Conservation (phyloP, 163 green algal species). For the Coccomyxa subellipsoidea region DNA sequence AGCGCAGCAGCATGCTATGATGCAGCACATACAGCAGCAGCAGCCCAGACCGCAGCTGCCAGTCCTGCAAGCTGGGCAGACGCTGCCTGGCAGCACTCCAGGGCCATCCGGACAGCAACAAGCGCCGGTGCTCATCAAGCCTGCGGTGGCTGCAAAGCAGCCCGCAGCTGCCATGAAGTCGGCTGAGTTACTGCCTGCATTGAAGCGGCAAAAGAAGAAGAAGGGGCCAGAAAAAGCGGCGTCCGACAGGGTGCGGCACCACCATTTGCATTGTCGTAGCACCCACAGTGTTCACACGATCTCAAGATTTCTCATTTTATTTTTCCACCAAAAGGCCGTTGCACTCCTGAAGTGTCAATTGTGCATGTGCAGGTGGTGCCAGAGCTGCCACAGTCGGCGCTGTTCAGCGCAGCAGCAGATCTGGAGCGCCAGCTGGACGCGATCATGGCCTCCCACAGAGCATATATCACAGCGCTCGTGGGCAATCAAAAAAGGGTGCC, state of each 20-base stretch:
- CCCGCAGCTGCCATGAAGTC: background rate
- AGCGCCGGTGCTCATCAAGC: background rate
- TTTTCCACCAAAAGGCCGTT: background rate
- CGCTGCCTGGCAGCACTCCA: background rate
- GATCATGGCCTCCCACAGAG: conserved; percentile 6
- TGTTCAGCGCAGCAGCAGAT: conserved; percentile 14
- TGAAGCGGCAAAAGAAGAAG: background rate
- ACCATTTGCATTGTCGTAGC: no score
- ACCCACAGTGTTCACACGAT: no score
- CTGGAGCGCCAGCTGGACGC: conserved; percentile 22
- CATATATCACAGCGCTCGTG: background rate
- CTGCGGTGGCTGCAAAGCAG: background rate
- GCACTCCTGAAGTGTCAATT: background rate
- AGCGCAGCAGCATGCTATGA: background rate
- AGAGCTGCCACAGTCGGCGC: conserved; percentile 19
- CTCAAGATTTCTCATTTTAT: no score
- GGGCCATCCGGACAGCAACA: background rate
- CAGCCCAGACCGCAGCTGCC: background rate
- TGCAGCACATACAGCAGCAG: background rate
- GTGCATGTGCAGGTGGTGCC: background rate
- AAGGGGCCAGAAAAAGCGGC: background rate
- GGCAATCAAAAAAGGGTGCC: background rate
- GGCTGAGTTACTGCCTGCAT: background rate
- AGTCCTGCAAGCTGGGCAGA: background rate
- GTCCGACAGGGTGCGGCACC: background rate